These are phyloP conservation scores for Syzygium aromaticum DNA, from an alignment of 345 rosid genomes.

Conservation along the genomic window DNA sequence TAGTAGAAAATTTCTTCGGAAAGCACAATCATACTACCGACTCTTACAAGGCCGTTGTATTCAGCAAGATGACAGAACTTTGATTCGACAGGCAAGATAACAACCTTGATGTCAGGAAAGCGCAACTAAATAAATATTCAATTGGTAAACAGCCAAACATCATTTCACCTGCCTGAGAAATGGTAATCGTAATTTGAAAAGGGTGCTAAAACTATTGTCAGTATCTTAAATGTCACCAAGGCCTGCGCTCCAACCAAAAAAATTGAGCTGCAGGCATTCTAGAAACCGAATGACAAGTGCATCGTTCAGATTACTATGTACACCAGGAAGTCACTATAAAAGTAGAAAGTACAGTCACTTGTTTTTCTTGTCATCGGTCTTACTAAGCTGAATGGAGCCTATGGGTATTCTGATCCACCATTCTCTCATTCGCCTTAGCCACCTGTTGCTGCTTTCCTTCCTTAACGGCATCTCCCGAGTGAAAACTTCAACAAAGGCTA, in stretches of 20 bases:
- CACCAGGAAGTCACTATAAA: background rate
- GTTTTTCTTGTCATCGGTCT: constrained; percentile 60
- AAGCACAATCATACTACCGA: background rate
- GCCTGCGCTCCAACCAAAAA: background rate
- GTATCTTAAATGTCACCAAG: background rate
- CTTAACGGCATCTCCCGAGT: constrained; percentile 67
- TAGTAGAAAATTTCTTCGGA: background rate
- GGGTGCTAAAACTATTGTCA: background rate
- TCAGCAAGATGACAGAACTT: background rate
- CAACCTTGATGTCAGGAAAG: background rate
- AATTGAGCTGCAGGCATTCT: background rate
- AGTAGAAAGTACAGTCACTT: constrained; percentile 16
- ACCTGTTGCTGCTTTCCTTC: constrained; percentile 65
- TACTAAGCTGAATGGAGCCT: constrained; percentile 70
- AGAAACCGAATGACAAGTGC: background rate
- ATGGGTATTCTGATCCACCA: constrained; percentile 95
- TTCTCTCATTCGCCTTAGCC: constrained; percentile 64
- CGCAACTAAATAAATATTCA: background rate
- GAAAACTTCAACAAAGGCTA: constrained; percentile 59
- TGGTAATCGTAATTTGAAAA: background rate
- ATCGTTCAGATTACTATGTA: background rate
- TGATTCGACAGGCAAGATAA: background rate
- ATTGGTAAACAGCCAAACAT: background rate
- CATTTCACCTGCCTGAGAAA: background rate
- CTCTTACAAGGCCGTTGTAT: background rate